Base-by-base conservation (phyloP, 2,329 filamentous ascomycete species). In the Aspergillus sp. region DNA sequence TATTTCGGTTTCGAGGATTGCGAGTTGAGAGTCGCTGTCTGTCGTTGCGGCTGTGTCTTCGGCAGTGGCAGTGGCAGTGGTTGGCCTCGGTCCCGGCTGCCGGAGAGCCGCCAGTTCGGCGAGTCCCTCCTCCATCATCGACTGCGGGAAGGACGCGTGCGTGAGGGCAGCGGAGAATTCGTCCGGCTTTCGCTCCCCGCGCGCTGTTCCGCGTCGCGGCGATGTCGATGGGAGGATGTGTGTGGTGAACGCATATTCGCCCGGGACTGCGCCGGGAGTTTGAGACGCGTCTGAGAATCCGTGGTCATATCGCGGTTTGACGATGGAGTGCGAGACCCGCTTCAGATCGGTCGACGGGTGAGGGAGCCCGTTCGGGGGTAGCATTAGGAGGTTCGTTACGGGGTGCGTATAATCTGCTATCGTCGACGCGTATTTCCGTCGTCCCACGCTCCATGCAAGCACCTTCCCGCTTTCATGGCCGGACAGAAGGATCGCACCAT, bases 401-500 rank as follows among this genome's bases (percentile, higher is more conserved):
- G 86, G 78, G 3, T 85, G 82, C 33, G 86, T 86, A 36, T 93
- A 71, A 37, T 81, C 82, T 2, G 75, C 69, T 29, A 89, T 51
- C 32, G 80, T 76, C 3, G 77, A 73, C 1, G 74, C 71, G 40
- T 82, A 80, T 37, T 75, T 76, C 38, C 75, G 74, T 43, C 79
- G 78, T 24, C 77, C 76, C 15, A 89, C 70, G 53, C 85, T 84
- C 89, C 89, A 96, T 33, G 73, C 70, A 19, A 85, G 65, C 25
- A 95, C 71, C 49, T 82, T 83, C 31, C 89, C 89, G 46, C 74
- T 82, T 12, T 74, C 66, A 51, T 96, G 88, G 4, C 88, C 88
- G 3, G 86, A 86, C 15, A 94, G 60, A 14, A 95, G 64, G 5
- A 70, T 74, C 26, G 80, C 86, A 15, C 85, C 83, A 55, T 95